phyloP scores from a whole-genome alignment of 2,329 filamentous ascomycete genomes.

The Xylaria sp. region DNA sequence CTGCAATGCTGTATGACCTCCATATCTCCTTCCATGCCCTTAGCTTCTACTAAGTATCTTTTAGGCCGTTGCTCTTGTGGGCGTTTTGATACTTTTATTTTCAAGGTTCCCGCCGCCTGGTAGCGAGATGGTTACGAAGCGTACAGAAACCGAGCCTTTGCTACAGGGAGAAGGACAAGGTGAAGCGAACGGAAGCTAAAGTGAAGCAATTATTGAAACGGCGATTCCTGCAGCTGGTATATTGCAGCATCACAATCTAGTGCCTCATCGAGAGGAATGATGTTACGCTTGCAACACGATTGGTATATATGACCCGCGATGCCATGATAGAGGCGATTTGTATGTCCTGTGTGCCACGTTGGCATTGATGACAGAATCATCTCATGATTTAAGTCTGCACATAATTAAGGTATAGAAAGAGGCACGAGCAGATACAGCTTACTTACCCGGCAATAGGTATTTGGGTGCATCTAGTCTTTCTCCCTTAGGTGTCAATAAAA shows the following conservation, averaged over 20 bases:
- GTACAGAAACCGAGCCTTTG: constrained; percentile 21
- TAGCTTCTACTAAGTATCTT: constrained; percentile 2
- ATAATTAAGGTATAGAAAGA: background rate
- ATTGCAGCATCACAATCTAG: background rate
- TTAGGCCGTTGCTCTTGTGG: constrained; percentile 43
- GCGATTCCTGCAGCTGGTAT: background rate
- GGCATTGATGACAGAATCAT: background rate
- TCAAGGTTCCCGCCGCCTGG: constrained; percentile 40
- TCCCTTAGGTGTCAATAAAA: no score
- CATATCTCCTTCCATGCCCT: background rate
- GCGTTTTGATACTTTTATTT: constrained; percentile 39
- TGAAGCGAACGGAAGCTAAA: background rate
- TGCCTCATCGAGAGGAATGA: background rate
- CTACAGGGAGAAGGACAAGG: background rate
- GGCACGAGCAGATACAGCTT: no score
- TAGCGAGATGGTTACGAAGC: constrained; percentile 38
- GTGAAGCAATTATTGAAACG: background rate
- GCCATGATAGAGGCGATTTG: background rate
- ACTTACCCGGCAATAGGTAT: no score
- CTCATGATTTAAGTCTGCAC: background rate
- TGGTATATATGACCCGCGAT: background rate
- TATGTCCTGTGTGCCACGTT: background rate
- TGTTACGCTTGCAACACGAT: background rate
- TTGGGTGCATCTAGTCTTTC: no score
- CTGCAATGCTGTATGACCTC: constrained; percentile 42